Base-by-base conservation (phyloP, 257 asterid genomes). In the Craterostigma plantagineum region DNA sequence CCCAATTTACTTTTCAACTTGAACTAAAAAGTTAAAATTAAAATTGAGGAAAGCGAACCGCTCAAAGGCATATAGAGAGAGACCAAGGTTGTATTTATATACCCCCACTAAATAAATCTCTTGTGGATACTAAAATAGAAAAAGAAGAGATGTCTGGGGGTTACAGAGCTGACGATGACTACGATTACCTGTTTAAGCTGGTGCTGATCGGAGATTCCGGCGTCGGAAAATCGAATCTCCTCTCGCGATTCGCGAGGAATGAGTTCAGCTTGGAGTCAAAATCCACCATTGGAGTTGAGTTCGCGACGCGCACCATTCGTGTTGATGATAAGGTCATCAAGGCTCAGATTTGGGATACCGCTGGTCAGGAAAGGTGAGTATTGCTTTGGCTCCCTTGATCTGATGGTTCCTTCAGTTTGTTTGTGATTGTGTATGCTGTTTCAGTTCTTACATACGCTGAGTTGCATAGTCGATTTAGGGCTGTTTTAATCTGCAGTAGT, bases 271-370 rank as follows among this genome's bases (percentile, higher is more conserved):
- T 52, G 30, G 51, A 57, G 48, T 63, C 71, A 0, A 68, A 68
- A 54, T 68, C 75, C 0, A 68, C 71, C 23, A 68, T 68, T 11
- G 75, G 75, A 9, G 75, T 68, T 18, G 68, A 68, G 50, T 68
- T 68, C 33, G 71, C 75, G 8, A 68, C 75, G 1, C 49, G 71
- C 15, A 56, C 71, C 34, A 60, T 63, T 18, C 55, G 41, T 14
- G 76, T 68, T 0, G 71, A 68, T 13, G 68, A 60, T 13, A 68
- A 60, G 57, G 54, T 68, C 34, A 57, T 63, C 58, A 68, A 63
- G 56, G 71, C 76, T 17, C 71, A 68, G 62, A 63, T 63, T 46
- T 68, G 71, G 75, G 75, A 68, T 43, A 68, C 75, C 9, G 75
- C 75, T 35, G 75, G 75, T 61, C 75, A 68, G 60, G 75, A 68